Evolutionary conservation across 2,329 filamentous ascomycete species (phyloP).

Genomic region (Rutstroemia sp.): DNA sequence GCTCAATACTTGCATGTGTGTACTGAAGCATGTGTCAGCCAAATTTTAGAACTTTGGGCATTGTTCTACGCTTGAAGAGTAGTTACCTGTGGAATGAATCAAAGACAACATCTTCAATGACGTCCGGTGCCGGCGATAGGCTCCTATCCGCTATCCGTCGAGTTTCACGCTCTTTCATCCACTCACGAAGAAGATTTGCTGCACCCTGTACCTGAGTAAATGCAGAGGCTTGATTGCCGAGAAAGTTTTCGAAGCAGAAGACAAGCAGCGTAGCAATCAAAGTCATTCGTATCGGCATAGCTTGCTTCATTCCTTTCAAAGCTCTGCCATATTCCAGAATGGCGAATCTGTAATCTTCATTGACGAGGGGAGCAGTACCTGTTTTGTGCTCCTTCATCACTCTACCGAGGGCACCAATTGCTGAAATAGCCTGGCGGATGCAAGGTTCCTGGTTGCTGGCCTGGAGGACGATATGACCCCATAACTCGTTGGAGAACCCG

Average conservation of each 20-base stretch:
- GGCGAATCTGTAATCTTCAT: constrained; percentile 7
- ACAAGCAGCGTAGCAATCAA: constrained; percentile 1
- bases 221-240: not conserved
- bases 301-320: not conserved
- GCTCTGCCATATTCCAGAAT: constrained; percentile 4
- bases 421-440: constrained; percentile 3
- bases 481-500: constrained; percentile 1
- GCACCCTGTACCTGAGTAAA: constrained; percentile 2
- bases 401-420: constrained; percentile 5
- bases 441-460: constrained; percentile 1
- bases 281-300: not conserved
- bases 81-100: not conserved
- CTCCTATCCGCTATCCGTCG: not conserved
- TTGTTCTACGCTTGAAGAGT: not conserved
- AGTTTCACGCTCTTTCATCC: constrained; percentile 3
- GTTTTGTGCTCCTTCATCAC: not conserved
- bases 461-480: constrained; percentile 1
- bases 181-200: constrained; percentile 1
- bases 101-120: constrained; percentile 4
- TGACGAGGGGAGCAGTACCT: not conserved
- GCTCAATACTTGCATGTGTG: not conserved
- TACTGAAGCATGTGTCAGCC: not conserved
- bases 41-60: not conserved
- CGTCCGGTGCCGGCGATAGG: constrained; percentile 2
- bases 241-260: constrained; percentile 5